Base-by-base conservation (phyloP, 1,139 yeast species). In the Candida glucosophila region DNA sequence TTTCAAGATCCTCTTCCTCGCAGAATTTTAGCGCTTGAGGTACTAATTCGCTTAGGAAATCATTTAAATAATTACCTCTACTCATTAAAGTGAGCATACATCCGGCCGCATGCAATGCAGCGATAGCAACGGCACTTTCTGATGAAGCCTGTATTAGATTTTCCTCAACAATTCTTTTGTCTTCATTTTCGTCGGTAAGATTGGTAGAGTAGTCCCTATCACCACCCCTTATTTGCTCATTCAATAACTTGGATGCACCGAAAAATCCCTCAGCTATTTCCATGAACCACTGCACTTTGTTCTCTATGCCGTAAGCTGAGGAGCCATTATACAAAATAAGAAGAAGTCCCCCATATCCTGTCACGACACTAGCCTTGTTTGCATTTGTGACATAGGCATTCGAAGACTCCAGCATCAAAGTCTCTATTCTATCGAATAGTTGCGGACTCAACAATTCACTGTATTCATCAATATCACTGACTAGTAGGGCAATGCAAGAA, bases 391-490 rank as follows among this genome's bases (percentile, higher is more conserved):
- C 36, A 10, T 45, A 33, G 20, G 52, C 39, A 9, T 49, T 45
- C 1, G 65, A 51, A 2, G 61, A 57, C 21, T 58, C 67, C 21
- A 45, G 47, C 15, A 64, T 49, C 20, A 62, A 41, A 12, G 36
- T 36, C 29, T 54, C 43, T 17, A 71, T 42, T 15, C 45, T 34
- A 4, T 49, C 54, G 24, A 67, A 42, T 25, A 70, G 50, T 14
- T 55, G 67, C 4, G 57, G 51, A 20, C 66, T 50, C 4, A 60
- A 60, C 29, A 63, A 49, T n/a, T 52, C 54, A 10, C 73, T 67
- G 36, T 67, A 67, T 29, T 70, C 76, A 30, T 71, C 75, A 14
- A 67, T 54, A 37, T 70, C 71, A 30, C 72, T 60, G 13, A 55
- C 55, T 14, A 64, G 47, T 26, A 70, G 52, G 1, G 69, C 63